A percentile compares a stretch with the other conserved stretches of the same genome.
These are phyloP conservation scores for Sherardia arvensis DNA, from an alignment of 257 asterid species.

Conservation along the genomic window DNA sequence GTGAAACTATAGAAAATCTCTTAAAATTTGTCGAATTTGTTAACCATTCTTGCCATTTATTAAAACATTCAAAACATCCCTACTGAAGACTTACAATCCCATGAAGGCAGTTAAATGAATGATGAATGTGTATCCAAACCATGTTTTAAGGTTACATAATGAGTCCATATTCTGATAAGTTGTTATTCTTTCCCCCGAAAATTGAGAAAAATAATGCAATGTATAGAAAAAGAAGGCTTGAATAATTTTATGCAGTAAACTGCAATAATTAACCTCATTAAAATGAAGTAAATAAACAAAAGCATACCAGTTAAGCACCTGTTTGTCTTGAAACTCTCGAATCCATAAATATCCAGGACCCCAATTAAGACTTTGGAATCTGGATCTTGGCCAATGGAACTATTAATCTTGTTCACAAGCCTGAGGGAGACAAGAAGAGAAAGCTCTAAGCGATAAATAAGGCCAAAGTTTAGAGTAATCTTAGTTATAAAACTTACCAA, in stretches of 20 bases:
- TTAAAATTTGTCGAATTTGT: background rate
- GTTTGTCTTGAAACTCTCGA: conserved; percentile 98
- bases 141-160: background rate
- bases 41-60: too few species aligned
- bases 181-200: background rate
- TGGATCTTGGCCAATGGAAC: conserved; percentile 86
- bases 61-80: background rate
- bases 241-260: conserved; percentile 18
- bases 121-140: background rate
- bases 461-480: conserved; percentile 3
- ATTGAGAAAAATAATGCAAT: background rate
- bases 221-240: conserved; percentile 10
- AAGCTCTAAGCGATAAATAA: conserved; percentile 5
- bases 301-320: conserved; percentile 99
- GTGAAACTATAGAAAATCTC: background rate
- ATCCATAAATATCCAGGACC: conserved; percentile 92
- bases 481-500: conserved; percentile 68
- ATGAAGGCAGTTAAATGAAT: background rate
- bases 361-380: conserved; percentile 66
- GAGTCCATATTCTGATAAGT: background rate
- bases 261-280: conserved; percentile 37
- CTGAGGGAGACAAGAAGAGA: conserved; percentile 28
- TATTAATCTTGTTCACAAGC: conserved; percentile 82
- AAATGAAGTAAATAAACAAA: conserved; percentile 56
- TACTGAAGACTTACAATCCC: background rate